Conservation (phyloP, 257 asterid species). For the Fraxinus quadrangulata region DNA sequence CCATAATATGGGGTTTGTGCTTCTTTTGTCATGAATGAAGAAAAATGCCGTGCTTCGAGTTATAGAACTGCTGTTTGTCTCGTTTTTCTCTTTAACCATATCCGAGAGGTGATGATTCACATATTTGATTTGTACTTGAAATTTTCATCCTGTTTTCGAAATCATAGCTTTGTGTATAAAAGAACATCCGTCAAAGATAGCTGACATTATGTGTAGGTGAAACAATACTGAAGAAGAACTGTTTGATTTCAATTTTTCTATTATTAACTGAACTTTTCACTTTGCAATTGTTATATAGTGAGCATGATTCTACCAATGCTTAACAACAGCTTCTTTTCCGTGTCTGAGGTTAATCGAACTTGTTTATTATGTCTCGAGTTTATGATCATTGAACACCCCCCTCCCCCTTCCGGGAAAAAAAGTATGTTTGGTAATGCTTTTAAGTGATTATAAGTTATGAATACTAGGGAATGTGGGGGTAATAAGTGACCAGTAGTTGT, state of each 20-base stretch:
- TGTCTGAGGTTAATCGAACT: background rate
- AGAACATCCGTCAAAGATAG: background rate
- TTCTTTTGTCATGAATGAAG: background rate
- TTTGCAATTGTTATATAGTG: background rate
- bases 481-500: no score
- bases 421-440: no score
- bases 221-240: background rate
- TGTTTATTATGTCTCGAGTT: background rate
- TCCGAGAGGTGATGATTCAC: conserved; percentile 2
- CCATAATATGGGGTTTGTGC: background rate
- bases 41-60: background rate
- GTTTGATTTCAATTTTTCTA: background rate
- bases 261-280: background rate
- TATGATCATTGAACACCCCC: no score
- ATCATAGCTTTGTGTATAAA: background rate
- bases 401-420: no score
- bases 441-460: no score
- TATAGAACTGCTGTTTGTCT: background rate
- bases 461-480: no score
- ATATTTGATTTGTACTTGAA: conserved; percentile 5
- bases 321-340: background rate
- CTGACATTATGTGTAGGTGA: background rate
- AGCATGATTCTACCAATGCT: background rate
- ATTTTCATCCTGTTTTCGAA: background rate
- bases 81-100: background rate